Conservation (phyloP, 805 yeast species). For the Candida dajiaensis region DNA sequence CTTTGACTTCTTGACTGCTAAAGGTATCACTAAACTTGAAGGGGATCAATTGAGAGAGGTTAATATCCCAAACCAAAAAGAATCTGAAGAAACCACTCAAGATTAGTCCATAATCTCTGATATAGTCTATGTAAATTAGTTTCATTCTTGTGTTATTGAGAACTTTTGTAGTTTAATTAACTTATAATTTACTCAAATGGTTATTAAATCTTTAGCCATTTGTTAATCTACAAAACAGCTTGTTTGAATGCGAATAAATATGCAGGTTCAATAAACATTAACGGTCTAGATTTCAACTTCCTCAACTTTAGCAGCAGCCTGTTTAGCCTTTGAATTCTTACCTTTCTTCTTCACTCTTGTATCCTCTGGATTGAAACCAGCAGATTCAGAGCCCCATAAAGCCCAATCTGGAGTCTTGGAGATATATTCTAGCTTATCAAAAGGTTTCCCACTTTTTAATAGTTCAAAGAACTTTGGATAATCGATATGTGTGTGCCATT, state of each 20-base stretch:
- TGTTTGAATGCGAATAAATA: neutral
- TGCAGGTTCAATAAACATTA: neutral
- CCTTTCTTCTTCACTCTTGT: slow-evolving; percentile 33
- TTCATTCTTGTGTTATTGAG: too few species aligned
- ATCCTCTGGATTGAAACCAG: slow-evolving; percentile 89
- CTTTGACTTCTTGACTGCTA: slow-evolving; percentile 37
- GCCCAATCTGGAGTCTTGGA: slow-evolving; percentile 89
- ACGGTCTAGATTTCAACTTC: neutral
- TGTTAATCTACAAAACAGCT: too few species aligned
- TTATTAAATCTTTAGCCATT: too few species aligned
- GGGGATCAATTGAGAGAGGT: slow-evolving; percentile 16
- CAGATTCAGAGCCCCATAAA: slow-evolving; percentile 75
- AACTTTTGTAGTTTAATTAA: too few species aligned
- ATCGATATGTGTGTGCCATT: slow-evolving; percentile 88
- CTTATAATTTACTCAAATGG: too few species aligned
- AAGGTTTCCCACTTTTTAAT: slow-evolving; percentile 55
- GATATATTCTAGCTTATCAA: slow-evolving; percentile 75
- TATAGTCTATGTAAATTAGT: neutral
- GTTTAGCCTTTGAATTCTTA: slow-evolving; percentile 7
- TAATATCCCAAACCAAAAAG: slow-evolving; percentile 18
- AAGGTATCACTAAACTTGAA: slow-evolving; percentile 28
- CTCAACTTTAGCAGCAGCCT: neutral
- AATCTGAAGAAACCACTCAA: slow-evolving; percentile 1
- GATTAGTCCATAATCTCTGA: neutral
- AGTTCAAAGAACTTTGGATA: slow-evolving; percentile 71